These are phyloP conservation scores for Beauveria caledonica DNA, from an alignment of 2,329 filamentous ascomycete genomes.

Conservation along the genomic window DNA sequence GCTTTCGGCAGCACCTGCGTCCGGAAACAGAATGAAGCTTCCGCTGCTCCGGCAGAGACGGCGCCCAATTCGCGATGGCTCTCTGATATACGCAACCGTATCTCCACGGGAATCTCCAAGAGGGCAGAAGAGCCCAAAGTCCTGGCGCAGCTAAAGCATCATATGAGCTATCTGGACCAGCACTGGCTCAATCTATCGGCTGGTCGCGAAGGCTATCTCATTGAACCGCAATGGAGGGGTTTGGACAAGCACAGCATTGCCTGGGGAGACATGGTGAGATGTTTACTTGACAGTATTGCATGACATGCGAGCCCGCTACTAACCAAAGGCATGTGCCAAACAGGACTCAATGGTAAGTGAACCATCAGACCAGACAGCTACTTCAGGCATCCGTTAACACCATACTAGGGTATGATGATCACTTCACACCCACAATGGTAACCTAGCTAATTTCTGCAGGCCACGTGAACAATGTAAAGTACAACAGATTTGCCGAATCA, in stretches of 20 bases:
- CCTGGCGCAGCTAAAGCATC: slow-evolving; percentile 10
- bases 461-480: slow-evolving; percentile 83
- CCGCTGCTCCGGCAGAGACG: not conserved
- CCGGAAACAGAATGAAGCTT: not conserved
- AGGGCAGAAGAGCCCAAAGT: not conserved
- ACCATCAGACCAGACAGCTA: not conserved
- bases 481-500: slow-evolving; percentile 76
- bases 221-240: slow-evolving; percentile 47
- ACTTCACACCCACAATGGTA: accelerated
- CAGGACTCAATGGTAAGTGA: slow-evolving; percentile 46
- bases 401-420: not conserved
- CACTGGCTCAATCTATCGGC: slow-evolving; percentile 66
- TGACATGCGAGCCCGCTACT: not conserved
- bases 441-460: slow-evolving; percentile 14
- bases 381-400: not conserved
- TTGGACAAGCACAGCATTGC: slow-evolving; percentile 59
- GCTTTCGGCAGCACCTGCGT: not conserved
- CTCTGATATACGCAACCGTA: slow-evolving; percentile 18
- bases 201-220: slow-evolving; percentile 69
- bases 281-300: not conserved
- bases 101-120: slow-evolving; percentile 13
- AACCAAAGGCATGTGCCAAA: not conserved
- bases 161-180: slow-evolving; percentile 17
- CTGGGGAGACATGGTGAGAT: slow-evolving; percentile 74
- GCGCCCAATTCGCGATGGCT: slow-evolving; percentile 21